phyloP scores from a whole-genome alignment of 176 grass and related monocot species.

The Eragrostis curvula region DNA sequence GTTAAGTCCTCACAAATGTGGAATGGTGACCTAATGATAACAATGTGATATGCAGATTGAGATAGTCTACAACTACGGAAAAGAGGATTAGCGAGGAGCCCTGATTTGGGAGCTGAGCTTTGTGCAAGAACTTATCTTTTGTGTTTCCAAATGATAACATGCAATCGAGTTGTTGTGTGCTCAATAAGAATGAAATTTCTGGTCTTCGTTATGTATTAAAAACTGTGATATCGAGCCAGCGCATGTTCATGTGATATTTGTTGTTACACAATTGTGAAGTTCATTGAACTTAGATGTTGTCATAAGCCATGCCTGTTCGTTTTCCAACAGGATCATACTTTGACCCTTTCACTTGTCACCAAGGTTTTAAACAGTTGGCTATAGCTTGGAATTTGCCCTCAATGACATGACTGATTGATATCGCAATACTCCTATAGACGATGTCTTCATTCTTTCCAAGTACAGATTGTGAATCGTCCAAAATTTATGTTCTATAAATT shows the following conservation, averaged over 20 bases:
- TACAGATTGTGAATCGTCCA: no score
- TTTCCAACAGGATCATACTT: neutral
- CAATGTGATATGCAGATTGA: conserved; percentile 70
- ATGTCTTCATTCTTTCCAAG: no score
- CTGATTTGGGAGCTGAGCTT: conserved; percentile 36
- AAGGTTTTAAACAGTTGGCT: no score
- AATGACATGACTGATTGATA: no score
- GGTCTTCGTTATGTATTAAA: neutral
- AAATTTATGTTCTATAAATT: no score
- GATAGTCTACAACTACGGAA: conserved; percentile 89
- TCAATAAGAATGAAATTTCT: conserved; percentile 52
- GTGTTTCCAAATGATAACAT: conserved; percentile 34
- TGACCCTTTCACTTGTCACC: neutral
- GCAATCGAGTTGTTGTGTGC: conserved; percentile 33
- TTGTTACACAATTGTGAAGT: neutral
- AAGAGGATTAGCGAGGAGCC: conserved; percentile 57
- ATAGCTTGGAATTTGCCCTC: no score
- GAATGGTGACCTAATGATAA: neutral
- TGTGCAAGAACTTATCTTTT: conserved; percentile 28
- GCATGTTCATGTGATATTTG: neutral
- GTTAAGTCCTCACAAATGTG: neutral
- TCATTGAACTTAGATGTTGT: neutral
- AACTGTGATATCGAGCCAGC: conserved; percentile 7
- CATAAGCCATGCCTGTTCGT: neutral
- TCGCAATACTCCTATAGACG: no score